Evolutionary conservation across 2,329 filamentous ascomycete genomes (phyloP).

Genomic region (Neobulgaria alba): DNA sequence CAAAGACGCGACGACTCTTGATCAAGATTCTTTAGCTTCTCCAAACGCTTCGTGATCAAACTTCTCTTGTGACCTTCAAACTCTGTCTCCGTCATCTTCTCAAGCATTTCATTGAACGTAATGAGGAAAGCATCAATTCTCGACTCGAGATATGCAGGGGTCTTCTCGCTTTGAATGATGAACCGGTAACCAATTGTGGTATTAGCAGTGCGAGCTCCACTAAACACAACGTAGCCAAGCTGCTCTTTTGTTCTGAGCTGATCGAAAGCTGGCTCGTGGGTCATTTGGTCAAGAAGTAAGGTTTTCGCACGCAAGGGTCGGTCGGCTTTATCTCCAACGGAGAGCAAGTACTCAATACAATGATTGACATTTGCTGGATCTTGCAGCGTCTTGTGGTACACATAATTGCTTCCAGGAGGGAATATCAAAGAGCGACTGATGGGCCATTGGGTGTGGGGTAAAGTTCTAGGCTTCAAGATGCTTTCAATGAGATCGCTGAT

Average conservation of each 20-base stretch:
- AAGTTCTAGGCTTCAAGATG: slow-evolving; percentile 61
- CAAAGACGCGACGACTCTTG: slow-evolving; percentile 79
- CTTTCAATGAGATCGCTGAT: slow-evolving; percentile 76
- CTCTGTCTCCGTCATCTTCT: slow-evolving; percentile 69
- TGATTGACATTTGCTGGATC: slow-evolving; percentile 87
- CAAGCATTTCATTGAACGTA: slow-evolving; percentile 55
- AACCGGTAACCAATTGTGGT: slow-evolving; percentile 81
- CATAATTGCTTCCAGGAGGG: slow-evolving; percentile 70
- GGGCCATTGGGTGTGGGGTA: slow-evolving; percentile 74
- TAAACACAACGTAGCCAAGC: slow-evolving; percentile 93
- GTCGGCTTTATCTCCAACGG: slow-evolving; percentile 61
- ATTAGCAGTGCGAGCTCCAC: slow-evolving; percentile 60
- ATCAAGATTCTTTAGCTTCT: slow-evolving; percentile 86
- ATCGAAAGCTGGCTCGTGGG: slow-evolving; percentile 89
- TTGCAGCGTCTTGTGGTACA: slow-evolving; percentile 72
- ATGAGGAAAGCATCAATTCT: slow-evolving; percentile 80
- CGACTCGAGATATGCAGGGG: slow-evolving; percentile 72
- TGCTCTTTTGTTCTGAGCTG: slow-evolving; percentile 95
- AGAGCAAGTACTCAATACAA: slow-evolving; percentile 71
- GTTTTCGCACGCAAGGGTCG: slow-evolving; percentile 65
- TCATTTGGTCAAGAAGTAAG: slow-evolving; percentile 78
- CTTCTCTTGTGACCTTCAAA: slow-evolving; percentile 91
- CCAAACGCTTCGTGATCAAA: slow-evolving; percentile 74
- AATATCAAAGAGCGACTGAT: slow-evolving; percentile 69
- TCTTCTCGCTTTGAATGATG: slow-evolving; percentile 86